A percentile compares a stretch with the other conserved stretches of the same genome.
These are phyloP conservation scores for Chrysanthemum makinoi DNA, from an alignment of 129 eudicot species.

Conservation along the genomic window DNA sequence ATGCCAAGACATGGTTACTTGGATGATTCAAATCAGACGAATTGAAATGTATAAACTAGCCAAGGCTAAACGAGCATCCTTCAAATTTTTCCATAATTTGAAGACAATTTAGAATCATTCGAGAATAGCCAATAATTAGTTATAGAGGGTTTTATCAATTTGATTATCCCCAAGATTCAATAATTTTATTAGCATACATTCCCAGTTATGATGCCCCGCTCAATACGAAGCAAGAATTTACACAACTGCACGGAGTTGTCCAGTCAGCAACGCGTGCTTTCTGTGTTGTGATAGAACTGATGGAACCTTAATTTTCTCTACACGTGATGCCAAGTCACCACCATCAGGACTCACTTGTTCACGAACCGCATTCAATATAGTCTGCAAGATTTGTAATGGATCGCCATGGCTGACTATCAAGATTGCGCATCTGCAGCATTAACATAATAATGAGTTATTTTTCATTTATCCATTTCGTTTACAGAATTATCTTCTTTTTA, in stretches of 20 bases:
- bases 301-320: constrained; percentile 48
- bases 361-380: constrained; percentile 60
- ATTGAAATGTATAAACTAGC: neutral
- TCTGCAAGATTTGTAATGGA: constrained; percentile 91
- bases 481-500: too few species aligned
- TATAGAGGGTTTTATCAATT: neutral
- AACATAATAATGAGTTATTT: neutral
- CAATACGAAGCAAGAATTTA: constrained; percentile 18
- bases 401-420: constrained; percentile 95
- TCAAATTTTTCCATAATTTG: neutral
- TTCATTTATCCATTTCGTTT: neutral
- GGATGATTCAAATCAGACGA: too few species aligned
- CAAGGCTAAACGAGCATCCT: neutral
- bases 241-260: constrained; percentile 62
- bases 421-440: constrained; percentile 60
- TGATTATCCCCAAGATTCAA: constrained; percentile 22
- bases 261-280: constrained; percentile 66
- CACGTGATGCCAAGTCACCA: constrained; percentile 47
- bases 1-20: too few species aligned
- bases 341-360: constrained; percentile 30
- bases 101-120: constrained; percentile 1
- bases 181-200: constrained; percentile 9
- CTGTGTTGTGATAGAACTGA: constrained; percentile 75
- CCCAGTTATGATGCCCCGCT: neutral
- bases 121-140: neutral